Evolutionary conservation across 257 asterid genomes (phyloP).

Genomic region (Salvia miltiorrhiza): DNA sequence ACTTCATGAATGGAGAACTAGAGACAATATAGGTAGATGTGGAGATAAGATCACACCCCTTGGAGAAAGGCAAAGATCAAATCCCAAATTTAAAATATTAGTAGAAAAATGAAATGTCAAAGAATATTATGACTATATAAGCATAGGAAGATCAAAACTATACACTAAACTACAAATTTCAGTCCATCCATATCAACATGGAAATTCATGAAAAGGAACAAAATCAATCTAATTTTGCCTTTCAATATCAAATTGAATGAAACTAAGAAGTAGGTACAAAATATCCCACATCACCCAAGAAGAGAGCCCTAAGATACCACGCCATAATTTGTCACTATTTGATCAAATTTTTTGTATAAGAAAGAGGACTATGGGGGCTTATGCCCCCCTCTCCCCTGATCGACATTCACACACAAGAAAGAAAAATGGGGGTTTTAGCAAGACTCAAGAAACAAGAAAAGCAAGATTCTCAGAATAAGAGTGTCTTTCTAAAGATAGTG

Average conservation of each 20-base stretch:
- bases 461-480: slow-evolving; percentile 21
- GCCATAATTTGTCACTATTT: slow-evolving; percentile 19
- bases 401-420: slow-evolving; percentile 1
- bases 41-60: slow-evolving; percentile 2
- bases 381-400: slow-evolving; percentile 9
- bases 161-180: not conserved
- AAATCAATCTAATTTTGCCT: not conserved
- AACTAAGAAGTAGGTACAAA: slow-evolving; percentile 12
- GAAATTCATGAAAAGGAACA: slow-evolving; percentile 4
- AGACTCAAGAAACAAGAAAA: slow-evolving; percentile 20
- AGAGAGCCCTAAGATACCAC: not conserved
- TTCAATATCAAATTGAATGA: not conserved
- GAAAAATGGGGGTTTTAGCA: slow-evolving; percentile 8
- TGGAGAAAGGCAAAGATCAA: slow-evolving; percentile 2
- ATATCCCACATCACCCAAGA: slow-evolving; percentile 9
- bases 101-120: not conserved
- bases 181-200: not conserved
- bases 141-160: slow-evolving; percentile 9
- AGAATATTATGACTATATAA: not conserved
- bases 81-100: not conserved
- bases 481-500: slow-evolving; percentile 47
- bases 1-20: not conserved
- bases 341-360: not conserved
- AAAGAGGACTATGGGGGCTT: not conserved
- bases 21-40: not conserved